Percentiles rank a stretch among this genome's conserved stretches.
phyloP scores from a whole-genome alignment of 2,329 filamentous ascomycete genomes.

The Dactylella cylindrospora region DNA sequence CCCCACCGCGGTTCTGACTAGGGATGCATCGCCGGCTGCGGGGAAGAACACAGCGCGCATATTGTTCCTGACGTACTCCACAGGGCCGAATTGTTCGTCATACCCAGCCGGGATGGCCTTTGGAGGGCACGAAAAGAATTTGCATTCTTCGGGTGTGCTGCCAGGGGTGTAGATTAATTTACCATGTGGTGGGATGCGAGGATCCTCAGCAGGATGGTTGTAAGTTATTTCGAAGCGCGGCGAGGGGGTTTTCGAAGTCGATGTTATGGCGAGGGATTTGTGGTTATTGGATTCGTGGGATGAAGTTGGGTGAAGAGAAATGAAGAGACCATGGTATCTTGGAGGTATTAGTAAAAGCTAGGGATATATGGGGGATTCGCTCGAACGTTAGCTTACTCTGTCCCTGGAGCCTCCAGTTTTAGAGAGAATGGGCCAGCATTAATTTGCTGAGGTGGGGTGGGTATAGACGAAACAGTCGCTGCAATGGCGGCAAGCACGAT shows the following conservation, averaged over 20 bases:
- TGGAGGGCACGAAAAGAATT: constrained; percentile 34
- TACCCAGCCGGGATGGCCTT: constrained; percentile 18
- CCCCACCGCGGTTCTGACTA: neutral
- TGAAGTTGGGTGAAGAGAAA: constrained; percentile 14
- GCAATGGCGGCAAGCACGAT: constrained; percentile 20
- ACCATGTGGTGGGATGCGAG: constrained; percentile 11
- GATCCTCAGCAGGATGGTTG: constrained; percentile 11
- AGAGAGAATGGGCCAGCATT: constrained; percentile 41
- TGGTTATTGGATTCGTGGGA: constrained; percentile 15
- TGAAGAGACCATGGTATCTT: constrained; percentile 14
- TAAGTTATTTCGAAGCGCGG: constrained; percentile 28
- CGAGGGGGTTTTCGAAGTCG: constrained; percentile 11
- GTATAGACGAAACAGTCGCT: constrained; percentile 21
- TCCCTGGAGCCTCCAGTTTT: constrained; percentile 20
- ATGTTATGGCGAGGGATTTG: constrained; percentile 24
- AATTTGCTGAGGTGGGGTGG: constrained; percentile 19
- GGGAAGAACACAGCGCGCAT: constrained; percentile 35
- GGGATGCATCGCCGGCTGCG: neutral
- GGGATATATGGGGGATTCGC: neutral
- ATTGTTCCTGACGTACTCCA: constrained; percentile 34
- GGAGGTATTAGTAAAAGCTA: neutral
- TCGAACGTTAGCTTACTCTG: constrained; percentile 14
- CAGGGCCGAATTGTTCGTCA: constrained; percentile 18
- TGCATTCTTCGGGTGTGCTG: constrained; percentile 14
- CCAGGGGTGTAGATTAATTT: constrained; percentile 30